Conservation (phyloP, 1,284 basidiomycete species). For the Pterula multifida region DNA sequence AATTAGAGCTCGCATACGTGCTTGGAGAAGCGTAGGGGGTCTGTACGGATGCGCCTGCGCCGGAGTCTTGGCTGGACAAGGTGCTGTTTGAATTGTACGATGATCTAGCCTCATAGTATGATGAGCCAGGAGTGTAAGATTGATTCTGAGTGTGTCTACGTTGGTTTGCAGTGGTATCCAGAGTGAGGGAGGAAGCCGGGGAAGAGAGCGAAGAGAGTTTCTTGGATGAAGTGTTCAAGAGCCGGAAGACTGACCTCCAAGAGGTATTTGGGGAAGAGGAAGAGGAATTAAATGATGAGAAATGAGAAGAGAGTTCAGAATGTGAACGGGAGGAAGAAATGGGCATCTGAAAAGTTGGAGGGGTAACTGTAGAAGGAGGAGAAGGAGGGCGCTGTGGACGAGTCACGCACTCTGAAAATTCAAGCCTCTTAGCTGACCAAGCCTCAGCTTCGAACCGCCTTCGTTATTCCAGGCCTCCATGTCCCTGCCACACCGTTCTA, state of each 20-base stretch:
- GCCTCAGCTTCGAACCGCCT: too few species aligned
- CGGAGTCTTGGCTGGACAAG: conserved; percentile 51
- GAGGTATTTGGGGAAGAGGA: conserved; percentile 12
- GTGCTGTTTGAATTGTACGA: conserved; percentile 66
- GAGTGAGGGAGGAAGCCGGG: conserved; percentile 19
- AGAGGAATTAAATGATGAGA: conserved; percentile 16
- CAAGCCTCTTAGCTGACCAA: not conserved
- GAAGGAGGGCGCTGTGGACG: not conserved
- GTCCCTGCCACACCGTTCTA: too few species aligned
- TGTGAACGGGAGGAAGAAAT: conserved; percentile 8
- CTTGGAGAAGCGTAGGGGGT: conserved; percentile 21
- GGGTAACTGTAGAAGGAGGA: not conserved
- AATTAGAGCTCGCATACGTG: conserved; percentile 12
- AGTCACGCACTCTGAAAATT: not conserved
- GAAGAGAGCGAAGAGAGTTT: conserved; percentile 21
- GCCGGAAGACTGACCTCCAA: conserved; percentile 56
- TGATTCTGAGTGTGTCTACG: conserved; percentile 21
- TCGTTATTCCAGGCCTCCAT: too few species aligned
- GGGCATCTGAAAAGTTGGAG: conserved; percentile 1
- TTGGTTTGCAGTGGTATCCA: conserved; percentile 14
- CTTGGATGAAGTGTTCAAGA: conserved; percentile 35
- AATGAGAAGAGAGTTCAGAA: conserved; percentile 13
- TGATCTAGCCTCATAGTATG: conserved; percentile 41
- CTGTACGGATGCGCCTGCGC: conserved; percentile 20
- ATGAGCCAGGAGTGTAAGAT: conserved; percentile 33